Evolutionary conservation across 2,329 filamentous ascomycete genomes (phyloP), one percentile per base, ranked within the genome.

Genomic region (Penicillium crustosum): DNA sequence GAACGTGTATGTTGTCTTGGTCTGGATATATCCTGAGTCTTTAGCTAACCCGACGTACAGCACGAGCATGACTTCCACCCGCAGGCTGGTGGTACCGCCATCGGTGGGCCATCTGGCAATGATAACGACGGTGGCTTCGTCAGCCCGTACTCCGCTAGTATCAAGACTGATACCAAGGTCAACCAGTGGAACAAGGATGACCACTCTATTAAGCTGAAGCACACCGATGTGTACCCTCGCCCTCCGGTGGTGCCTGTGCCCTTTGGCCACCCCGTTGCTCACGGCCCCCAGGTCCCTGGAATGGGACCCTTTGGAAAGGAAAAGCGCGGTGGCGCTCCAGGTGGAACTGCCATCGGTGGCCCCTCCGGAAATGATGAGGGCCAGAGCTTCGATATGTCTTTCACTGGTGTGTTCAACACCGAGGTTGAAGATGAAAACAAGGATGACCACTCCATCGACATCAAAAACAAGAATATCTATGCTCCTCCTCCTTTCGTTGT

Each of bases 311-410:
- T 64, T 33, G 31, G 19, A 36, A 63, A 66, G 57, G 29, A 25
- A 48, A 66, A 66, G 63, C 62, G 58, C 8, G 21, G 58, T 10
- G 21, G 21, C 39, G 45, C 23, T 12, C 62, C 56, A 35, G 62
- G 62, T n/a, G 62, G 65, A 15, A 67, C 63, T 35, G 64, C 50
- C 2, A 53, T 58, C 2, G 64, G 64, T 36, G 63, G 64, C 17
- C 66, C 64, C 1, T 67, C 66, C 21, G 64, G 64, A n/a, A 42
- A 65, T 10, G 66, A 68, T 39, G 66, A 63, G 36, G 66, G 65
- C 3, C 64, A 68, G 48, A 49, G 12, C 43, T 66, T 68, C 35
- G 55, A 67, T 33, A 60, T 68, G 61, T 62, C 66, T 7, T 60
- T 66, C 15, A 65, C 55, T 25, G 65, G 47, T 36, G 49, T 58